Evolutionary conservation across 1,139 yeast genomes (phyloP), one percentile per base, ranked within the genome.

Genomic region (Blastobotrys serpentis): DNA sequence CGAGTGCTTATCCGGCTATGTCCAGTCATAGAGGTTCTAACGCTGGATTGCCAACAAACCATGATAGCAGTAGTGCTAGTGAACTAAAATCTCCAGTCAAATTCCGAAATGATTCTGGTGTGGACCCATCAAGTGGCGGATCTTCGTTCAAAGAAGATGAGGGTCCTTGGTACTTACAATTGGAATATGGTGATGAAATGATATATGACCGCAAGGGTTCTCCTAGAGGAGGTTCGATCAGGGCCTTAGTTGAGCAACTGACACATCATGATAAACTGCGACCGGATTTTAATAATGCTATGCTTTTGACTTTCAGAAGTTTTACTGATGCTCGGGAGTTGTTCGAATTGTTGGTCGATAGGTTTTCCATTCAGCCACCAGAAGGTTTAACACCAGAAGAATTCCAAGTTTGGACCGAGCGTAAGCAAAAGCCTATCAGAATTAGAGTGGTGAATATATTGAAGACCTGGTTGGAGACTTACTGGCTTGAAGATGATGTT

Each of bases 371-470:
- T 29, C 82, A 79, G 53, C 95, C 97, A 3, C 97, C 97, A 0
- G 96, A 86, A 59, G 96, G 95, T 0, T 70, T 92, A 53, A 80
- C 86, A 48, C 84, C 80, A 57, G 95, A 86, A 53, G 96, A 89
- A 61, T 87, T 86, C 62, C 79, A 81, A 40, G 68, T 75, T 3
- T 92, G 98, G 98, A 77, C 83, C 7, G 81, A 82, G 37, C 79
- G 79, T 60, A 89, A 87, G 60, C 84, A 74, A 69, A 66, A 69
- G 58, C 63, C 90, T 0, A 82, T 86, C 30, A 77, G 92, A 49
- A 63, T 78, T 23, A 73, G 89, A 49, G 89, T 87, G 2, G 75
- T 86, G 54, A 81, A 84, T 55, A 75, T 86, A 30, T 78, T 89
- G 79, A 82, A 82, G 59, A 70, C 79, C 17, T 75, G 94, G 64